Percentiles rank a stretch among this genome's conserved stretches.
Evolutionary conservation across 2,329 filamentous ascomycete genomes (phyloP).

Genomic region (Fusarium vanettenii): DNA sequence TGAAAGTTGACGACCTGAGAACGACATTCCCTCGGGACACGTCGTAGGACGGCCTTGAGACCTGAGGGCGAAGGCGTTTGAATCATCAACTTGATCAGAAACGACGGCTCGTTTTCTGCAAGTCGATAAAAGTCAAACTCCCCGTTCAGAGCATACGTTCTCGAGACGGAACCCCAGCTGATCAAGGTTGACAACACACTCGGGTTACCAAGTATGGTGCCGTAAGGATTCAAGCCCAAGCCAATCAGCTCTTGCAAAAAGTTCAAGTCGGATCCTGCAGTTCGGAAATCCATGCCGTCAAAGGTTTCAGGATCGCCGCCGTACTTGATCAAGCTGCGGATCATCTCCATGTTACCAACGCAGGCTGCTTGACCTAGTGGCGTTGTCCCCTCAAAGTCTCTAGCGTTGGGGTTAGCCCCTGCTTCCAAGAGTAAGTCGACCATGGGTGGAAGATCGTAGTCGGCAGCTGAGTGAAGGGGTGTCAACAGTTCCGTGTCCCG

Average conservation of each 20-base stretch:
- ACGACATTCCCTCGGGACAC: slow-evolving; percentile 24
- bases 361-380: slow-evolving; percentile 16
- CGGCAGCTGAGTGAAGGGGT: slow-evolving; percentile 23
- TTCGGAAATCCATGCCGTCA: neutral
- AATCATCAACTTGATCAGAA: slow-evolving; percentile 4
- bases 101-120: slow-evolving; percentile 18
- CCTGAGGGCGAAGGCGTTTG: neutral
- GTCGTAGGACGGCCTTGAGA: slow-evolving; percentile 28
- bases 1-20: slow-evolving; percentile 23
- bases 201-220: neutral
- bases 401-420: slow-evolving; percentile 33
- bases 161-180: neutral
- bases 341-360: neutral
- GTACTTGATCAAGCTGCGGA: slow-evolving; percentile 13
- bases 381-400: slow-evolving; percentile 8
- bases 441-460: neutral
- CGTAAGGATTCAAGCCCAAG: slow-evolving; percentile 28
- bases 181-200: slow-evolving; percentile 17
- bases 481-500: slow-evolving; percentile 21
- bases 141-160: slow-evolving; percentile 23
- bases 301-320: slow-evolving; percentile 24
- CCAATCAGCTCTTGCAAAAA: slow-evolving; percentile 7
- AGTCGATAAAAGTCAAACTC: slow-evolving; percentile 35
- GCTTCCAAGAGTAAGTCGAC: slow-evolving; percentile 20
- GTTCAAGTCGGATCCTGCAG: neutral